Evolutionary conservation across 2,329 filamentous ascomycete genomes (phyloP).

Genomic region (Microdochium trichocladiopsis): DNA sequence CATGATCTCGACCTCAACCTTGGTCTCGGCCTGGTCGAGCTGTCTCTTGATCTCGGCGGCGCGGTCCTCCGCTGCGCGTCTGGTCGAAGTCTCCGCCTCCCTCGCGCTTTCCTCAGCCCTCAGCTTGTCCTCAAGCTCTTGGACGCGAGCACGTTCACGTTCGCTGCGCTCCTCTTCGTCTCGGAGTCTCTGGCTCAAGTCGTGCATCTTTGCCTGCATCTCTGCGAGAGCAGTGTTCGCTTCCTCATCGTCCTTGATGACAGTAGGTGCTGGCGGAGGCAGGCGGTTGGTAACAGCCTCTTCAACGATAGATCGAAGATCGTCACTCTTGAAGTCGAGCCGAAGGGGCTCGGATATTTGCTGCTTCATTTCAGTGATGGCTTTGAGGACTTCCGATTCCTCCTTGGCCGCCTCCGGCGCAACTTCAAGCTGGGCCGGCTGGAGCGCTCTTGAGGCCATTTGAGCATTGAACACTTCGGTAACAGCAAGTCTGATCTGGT

Average conservation of each 20-base stretch:
- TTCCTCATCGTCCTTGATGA: conserved; percentile 39
- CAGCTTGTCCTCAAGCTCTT: conserved; percentile 18
- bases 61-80: conserved; percentile 45
- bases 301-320: conserved; percentile 56
- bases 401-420: conserved; percentile 22
- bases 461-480: conserved; percentile 65
- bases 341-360: conserved; percentile 39
- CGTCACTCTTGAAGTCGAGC: conserved; percentile 37
- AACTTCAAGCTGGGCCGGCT: conserved; percentile 17
- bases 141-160: neutral
- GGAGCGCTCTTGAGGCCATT: conserved; percentile 31
- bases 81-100: conserved; percentile 39
- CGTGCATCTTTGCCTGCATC: conserved; percentile 51
- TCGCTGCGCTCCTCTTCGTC: conserved; percentile 11
- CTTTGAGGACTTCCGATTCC: conserved; percentile 53
- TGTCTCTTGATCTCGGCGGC: conserved; percentile 46
- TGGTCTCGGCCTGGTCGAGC: conserved; percentile 49
- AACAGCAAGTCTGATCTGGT: conserved; percentile 70
- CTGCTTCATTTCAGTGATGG: conserved; percentile 56
- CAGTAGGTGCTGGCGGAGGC: conserved; percentile 37
- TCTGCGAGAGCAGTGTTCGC: conserved; percentile 47
- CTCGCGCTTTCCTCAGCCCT: conserved; percentile 30
- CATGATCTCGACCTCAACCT: conserved; percentile 53
- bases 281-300: conserved; percentile 54
- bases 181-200: conserved; percentile 48